Base-by-base conservation (phyloP, 1,284 basidiomycete genomes). In the Rhodotorula sp. region DNA sequence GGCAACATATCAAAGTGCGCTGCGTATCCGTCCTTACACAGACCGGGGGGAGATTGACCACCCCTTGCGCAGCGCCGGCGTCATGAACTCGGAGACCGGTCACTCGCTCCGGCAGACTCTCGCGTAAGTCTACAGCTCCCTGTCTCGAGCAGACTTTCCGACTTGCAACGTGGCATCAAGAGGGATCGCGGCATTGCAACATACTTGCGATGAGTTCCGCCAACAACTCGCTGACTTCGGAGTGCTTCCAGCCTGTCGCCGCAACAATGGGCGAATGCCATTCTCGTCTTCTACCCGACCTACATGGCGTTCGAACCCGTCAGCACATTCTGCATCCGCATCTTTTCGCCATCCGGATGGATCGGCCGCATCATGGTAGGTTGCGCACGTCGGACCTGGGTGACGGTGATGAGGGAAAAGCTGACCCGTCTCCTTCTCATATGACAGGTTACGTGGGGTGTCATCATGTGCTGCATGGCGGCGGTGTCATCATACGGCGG, bases 81-180 rank as follows among this genome's bases (percentile, higher is more conserved):
- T 60, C 1, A 55, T 67, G 41, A 67, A 67, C 61, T 58, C 49
- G 19, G 66, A 67, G 44, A 58, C 49, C 4, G 61, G 61, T 21
- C 60, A 63, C 49, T 52, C 48, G 1, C 54, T 67, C 41, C 56
- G 56, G 27, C 60, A 67, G 41, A 44, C 58, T n/a, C 48, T 67
- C 9, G 5, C 58, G 16, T 50, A 23, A 3, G 61, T 67, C 41
- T 61, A 50, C 66, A 50, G n/a, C 25, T 42, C 41, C 25, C 54
- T 4, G 41, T 57, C 14, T 67, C 61, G 5, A 34, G 34, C 34
- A 34, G 34, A 34, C 34, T 34, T 3, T 2, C 34, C 34, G 5
- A 34, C 34, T 34, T 34, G 34, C 34, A 34, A 34, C 3, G 34
- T 34, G 34, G 34, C 34, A 5, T 34, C 34, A 34, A 34, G 5